These are phyloP conservation scores for Coemansia erecta DNA, from an alignment of 192 early-diverging fungal genomes.

Conservation along the genomic window DNA sequence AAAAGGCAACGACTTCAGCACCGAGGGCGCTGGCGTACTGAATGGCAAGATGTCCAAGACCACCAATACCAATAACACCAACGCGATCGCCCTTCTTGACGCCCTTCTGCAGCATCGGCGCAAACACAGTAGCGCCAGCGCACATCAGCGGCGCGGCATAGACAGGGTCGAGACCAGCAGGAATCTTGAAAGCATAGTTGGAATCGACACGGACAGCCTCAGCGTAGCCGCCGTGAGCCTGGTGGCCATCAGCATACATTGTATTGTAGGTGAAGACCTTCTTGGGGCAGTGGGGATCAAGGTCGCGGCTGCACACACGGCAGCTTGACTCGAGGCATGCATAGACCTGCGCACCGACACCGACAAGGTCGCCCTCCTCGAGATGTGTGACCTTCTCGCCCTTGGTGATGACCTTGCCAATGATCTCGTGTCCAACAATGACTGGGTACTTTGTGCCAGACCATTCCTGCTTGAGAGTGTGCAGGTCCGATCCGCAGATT, in stretches of 20 bases:
- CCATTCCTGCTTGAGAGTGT: constrained; percentile 67
- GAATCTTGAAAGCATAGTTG: constrained; percentile 66
- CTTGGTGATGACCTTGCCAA: constrained; percentile 61
- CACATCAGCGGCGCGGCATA: constrained; percentile 77
- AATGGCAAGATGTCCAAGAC: constrained; percentile 71
- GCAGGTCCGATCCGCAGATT: constrained; percentile 77
- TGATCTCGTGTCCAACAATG: constrained; percentile 70
- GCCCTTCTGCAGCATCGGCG: constrained; percentile 61
- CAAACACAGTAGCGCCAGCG: constrained; percentile 77
- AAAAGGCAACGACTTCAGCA: constrained; percentile 57
- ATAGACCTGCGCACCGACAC: constrained; percentile 65
- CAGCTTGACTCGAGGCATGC: constrained; percentile 59
- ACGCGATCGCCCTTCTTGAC: constrained; percentile 63
- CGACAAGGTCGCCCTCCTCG: constrained; percentile 62
- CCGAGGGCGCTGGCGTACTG: constrained; percentile 60
- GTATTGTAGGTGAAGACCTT: constrained; percentile 56
- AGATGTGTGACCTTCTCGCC: constrained; percentile 57
- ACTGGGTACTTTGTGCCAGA: constrained; percentile 40
- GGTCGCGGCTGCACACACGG: constrained; percentile 48
- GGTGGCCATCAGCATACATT: constrained; percentile 53
- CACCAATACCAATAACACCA: constrained; percentile 78
- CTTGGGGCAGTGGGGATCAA: constrained; percentile 48
- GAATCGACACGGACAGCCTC: constrained; percentile 62
- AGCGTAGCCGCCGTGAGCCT: constrained; percentile 59
- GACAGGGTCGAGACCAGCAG: constrained; percentile 48